phyloP scores from a whole-genome alignment of 2,329 filamentous ascomycete species.

The Diaporthe helianthi region DNA sequence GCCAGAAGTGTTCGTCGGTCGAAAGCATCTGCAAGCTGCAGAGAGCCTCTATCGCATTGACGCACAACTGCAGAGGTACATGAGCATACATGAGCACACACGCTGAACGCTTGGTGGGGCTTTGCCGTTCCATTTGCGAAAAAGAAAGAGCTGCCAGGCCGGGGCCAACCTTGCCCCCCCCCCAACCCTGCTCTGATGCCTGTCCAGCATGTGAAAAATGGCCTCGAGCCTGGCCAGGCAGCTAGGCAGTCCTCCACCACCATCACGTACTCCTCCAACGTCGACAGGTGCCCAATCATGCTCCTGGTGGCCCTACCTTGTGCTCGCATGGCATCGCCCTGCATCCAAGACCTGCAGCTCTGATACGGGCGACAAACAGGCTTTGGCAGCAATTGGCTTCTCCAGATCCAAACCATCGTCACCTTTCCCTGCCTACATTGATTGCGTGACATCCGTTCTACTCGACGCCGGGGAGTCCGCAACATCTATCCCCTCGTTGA shows the following conservation, averaged over 20 bases:
- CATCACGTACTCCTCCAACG: not conserved
- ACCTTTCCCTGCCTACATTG: constrained; percentile 4
- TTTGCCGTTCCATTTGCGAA: not conserved
- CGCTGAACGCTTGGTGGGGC: not conserved
- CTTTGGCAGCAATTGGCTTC: constrained; percentile 18
- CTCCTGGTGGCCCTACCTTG: not conserved
- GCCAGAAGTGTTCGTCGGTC: constrained; percentile 11
- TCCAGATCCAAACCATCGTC: not conserved
- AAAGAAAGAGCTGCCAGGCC: constrained; percentile 18
- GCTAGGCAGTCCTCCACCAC: not conserved
- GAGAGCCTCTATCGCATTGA: not conserved
- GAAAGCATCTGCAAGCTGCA: not conserved
- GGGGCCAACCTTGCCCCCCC: not conserved
- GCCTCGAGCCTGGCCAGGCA: not conserved
- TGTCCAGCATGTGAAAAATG: constrained; percentile 29
- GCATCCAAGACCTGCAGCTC: constrained; percentile 18
- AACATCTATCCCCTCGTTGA: not conserved
- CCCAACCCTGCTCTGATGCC: constrained; percentile 11
- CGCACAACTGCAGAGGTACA: not conserved
- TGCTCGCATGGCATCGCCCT: constrained; percentile 22
- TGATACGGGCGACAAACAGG: not conserved
- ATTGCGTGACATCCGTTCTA: not conserved
- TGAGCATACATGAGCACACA: not conserved
- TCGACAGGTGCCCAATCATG: constrained; percentile 14
- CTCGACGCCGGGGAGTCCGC: not conserved